Evolutionary conservation across 2,329 filamentous ascomycete genomes (phyloP).

Genomic region (Nemania diffusa): DNA sequence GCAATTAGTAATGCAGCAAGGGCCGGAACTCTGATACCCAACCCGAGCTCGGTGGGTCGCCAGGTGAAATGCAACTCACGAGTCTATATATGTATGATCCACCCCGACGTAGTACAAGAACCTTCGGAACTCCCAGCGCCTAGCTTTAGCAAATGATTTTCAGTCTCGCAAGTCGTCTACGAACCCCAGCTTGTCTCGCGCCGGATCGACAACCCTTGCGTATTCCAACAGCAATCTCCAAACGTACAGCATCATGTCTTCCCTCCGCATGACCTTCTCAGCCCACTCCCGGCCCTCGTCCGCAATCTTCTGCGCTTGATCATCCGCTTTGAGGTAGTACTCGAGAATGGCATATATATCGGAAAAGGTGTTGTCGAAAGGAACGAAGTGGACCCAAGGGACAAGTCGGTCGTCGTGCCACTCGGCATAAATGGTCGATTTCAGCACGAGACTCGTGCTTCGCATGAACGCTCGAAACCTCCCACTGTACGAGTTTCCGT

Average conservation of each 20-base stretch:
- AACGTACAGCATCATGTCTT: constrained; percentile 75
- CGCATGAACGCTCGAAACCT: constrained; percentile 72
- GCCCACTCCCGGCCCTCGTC: constrained; percentile 69
- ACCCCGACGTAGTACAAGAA: not conserved
- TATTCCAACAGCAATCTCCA: constrained; percentile 70
- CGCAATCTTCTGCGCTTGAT: constrained; percentile 68
- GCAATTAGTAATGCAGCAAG: not conserved
- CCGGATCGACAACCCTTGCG: constrained; percentile 55
- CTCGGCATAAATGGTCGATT: constrained; percentile 77
- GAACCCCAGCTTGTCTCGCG: constrained; percentile 58
- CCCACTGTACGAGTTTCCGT: constrained; percentile 73
- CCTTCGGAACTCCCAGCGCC: not conserved
- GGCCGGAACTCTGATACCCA: not conserved
- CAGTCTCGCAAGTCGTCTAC: constrained; percentile 53
- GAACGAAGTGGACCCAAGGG: constrained; percentile 78
- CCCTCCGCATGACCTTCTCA: constrained; percentile 67
- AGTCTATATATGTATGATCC: not conserved
- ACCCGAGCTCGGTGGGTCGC: not conserved
- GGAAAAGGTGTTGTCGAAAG: constrained; percentile 74
- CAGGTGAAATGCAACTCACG: not conserved
- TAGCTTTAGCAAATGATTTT: not conserved
- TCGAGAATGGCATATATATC: constrained; percentile 74
- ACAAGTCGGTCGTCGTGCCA: constrained; percentile 78
- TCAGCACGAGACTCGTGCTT: constrained; percentile 73
- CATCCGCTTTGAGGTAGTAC: constrained; percentile 68